Percentiles rank a stretch among this genome's conserved stretches.
phyloP scores from a whole-genome alignment of 768 basidiomycete species.

The Pleurotus platypus region DNA sequence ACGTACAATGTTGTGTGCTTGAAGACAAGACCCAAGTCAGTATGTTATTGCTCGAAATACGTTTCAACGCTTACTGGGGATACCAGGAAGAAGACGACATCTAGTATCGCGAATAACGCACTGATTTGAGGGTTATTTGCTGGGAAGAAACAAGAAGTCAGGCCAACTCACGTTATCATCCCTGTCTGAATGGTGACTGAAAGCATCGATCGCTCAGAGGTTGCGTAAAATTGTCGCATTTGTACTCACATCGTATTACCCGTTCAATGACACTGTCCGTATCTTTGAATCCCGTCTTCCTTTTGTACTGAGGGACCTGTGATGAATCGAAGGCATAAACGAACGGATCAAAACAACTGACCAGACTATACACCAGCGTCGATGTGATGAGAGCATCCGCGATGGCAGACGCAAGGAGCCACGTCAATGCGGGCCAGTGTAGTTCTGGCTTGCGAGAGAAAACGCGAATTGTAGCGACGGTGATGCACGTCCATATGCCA shows the following conservation, averaged over 20 bases:
- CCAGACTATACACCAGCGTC: conserved; percentile 38
- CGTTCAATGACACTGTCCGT: conserved; percentile 32
- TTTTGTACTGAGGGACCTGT: conserved; percentile 24
- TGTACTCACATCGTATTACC: conserved; percentile 26
- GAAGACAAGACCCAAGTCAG: neutral
- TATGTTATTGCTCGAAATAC: neutral
- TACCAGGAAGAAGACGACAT: conserved; percentile 25
- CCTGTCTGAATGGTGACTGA: conserved; percentile 29
- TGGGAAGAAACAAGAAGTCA: neutral
- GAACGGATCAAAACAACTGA: conserved; percentile 17
- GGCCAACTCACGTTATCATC: conserved; percentile 13
- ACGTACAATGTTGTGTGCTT: conserved; percentile 9
- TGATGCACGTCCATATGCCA: conserved; percentile 27
- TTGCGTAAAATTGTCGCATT: neutral
- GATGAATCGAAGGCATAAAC: neutral
- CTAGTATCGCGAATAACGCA: conserved; percentile 23
- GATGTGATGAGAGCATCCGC: conserved; percentile 46
- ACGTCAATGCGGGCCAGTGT: conserved; percentile 30
- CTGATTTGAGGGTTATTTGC: neutral
- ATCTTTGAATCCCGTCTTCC: conserved; percentile 30
- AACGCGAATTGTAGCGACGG: conserved; percentile 18
- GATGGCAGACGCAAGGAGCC: conserved; percentile 41
- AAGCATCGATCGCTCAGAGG: conserved; percentile 4
- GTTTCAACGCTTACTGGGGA: conserved; percentile 15
- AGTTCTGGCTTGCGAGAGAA: conserved; percentile 26